Evolutionary conservation across 1,139 yeast species (phyloP).

Genomic region (Geotrichum klebahnii): DNA sequence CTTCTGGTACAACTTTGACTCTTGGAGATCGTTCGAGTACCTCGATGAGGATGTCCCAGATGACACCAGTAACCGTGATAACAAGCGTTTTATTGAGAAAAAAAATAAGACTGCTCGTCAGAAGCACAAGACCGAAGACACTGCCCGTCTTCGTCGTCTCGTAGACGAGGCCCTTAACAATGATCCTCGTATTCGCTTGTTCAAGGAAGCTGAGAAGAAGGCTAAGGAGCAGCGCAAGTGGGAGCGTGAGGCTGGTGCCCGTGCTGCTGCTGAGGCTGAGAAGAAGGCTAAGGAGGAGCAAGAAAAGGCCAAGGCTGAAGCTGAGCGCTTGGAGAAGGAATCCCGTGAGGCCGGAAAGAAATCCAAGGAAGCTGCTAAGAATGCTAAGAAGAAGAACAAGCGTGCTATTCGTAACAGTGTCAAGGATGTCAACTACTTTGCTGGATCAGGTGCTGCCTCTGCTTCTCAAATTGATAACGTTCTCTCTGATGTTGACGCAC

Average conservation of each 20-base stretch:
- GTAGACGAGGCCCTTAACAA: slow-evolving; percentile 83
- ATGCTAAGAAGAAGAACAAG: slow-evolving; percentile 96
- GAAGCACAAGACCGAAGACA: slow-evolving; percentile 97
- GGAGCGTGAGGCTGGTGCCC: slow-evolving; percentile 97
- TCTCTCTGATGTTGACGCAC: slow-evolving; percentile 64
- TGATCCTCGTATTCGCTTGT: slow-evolving; percentile 91
- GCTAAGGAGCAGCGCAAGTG: slow-evolving; percentile 94
- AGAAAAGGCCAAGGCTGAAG: slow-evolving; percentile 76
- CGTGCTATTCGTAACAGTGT: slow-evolving; percentile 79
- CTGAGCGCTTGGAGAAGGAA: slow-evolving; percentile 57
- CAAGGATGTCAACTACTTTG: slow-evolving; percentile 78
- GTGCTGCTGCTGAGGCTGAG: slow-evolving; percentile 91
- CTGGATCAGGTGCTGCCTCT: slow-evolving; percentile 52
- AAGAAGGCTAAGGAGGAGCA: slow-evolving; percentile 78
- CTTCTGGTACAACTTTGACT: slow-evolving; percentile 93
- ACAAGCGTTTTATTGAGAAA: slow-evolving; percentile 96
- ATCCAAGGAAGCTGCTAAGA: slow-evolving; percentile 95
- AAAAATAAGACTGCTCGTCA: slow-evolving; percentile 94
- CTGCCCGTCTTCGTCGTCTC: slow-evolving; percentile 78
- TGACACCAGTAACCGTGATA: slow-evolving; percentile 98
- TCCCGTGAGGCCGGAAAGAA: slow-evolving; percentile 69
- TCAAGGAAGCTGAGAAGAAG: slow-evolving; percentile 91
- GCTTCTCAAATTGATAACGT: slow-evolving; percentile 52
- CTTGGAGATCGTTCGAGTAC: slow-evolving; percentile 98
- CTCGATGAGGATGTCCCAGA: slow-evolving; percentile 99